Evolutionary conservation across 306 rosid species (phyloP).

Genomic region (Hylodesmum podocarpum): DNA sequence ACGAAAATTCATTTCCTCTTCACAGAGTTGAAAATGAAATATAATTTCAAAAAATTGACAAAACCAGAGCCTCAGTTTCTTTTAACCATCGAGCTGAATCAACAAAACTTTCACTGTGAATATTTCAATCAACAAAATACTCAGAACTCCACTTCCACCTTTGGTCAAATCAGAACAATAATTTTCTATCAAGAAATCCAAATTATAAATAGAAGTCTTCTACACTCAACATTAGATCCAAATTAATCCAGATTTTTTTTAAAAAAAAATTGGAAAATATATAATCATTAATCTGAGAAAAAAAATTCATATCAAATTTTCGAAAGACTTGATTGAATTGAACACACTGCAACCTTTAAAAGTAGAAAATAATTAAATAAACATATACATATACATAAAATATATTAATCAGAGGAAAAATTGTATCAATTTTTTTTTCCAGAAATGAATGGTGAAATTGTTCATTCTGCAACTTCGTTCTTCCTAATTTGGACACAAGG

Average conservation of each 20-base stretch:
- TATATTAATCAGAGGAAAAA: conserved; percentile 8
- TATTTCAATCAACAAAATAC: no score
- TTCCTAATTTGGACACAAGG: neutral
- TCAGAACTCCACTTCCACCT: no score
- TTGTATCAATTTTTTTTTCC: neutral
- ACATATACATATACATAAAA: no score
- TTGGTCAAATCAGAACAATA: no score
- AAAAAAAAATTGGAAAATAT: neutral
- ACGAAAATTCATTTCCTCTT: neutral
- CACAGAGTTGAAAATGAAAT: neutral
- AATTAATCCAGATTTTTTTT: conserved; percentile 17
- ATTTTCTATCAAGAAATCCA: no score
- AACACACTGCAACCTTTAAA: no score
- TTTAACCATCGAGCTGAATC: no score
- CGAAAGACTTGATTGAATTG: no score
- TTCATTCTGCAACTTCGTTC: neutral
- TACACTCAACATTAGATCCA: conserved; percentile 42
- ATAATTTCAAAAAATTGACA: neutral
- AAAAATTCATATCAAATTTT: neutral
- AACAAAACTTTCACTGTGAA: no score
- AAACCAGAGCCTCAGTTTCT: neutral
- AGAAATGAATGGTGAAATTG: neutral
- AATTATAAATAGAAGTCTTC: neutral
- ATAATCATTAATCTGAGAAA: neutral
- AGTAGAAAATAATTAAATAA: no score